These are phyloP conservation scores for Nothophaeocryptopus gaeumannii DNA, from an alignment of 2,329 filamentous ascomycete genomes.

Conservation along the genomic window DNA sequence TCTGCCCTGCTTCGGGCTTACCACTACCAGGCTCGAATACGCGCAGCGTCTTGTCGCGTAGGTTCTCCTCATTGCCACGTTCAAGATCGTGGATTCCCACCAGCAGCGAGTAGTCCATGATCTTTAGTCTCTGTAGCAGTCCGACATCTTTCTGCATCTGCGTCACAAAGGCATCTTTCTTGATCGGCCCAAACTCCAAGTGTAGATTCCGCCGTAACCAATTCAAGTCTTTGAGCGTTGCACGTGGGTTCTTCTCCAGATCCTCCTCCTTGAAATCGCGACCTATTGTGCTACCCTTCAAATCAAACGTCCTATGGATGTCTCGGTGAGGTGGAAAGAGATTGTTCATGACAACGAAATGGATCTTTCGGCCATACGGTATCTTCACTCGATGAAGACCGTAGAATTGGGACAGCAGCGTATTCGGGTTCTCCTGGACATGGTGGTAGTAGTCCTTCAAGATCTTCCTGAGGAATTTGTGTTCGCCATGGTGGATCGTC, in stretches of 20 bases:
- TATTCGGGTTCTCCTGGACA: conserved; percentile 90
- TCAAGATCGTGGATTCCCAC: conserved; percentile 89
- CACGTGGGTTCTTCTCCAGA: conserved; percentile 81
- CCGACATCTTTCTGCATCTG: conserved; percentile 86
- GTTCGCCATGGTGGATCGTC: conserved; percentile 94
- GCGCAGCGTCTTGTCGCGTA: conserved; percentile 83
- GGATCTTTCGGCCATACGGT: conserved; percentile 95
- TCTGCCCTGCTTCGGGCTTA: conserved; percentile 33
- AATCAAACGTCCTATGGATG: conserved; percentile 93
- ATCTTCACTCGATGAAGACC: conserved; percentile 97
- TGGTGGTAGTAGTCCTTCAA: conserved; percentile 91
- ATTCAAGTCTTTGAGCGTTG: conserved; percentile 94
- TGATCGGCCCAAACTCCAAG: conserved; percentile 82
- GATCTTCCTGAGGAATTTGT: conserved; percentile 80
- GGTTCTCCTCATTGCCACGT: conserved; percentile 90
- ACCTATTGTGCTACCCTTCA: conserved; percentile 94
- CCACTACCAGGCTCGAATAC: conserved; percentile 88
- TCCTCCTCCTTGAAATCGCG: conserved; percentile 88
- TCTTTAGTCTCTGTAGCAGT: conserved; percentile 80
- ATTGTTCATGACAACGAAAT: conserved; percentile 99
- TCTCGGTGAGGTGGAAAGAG: conserved; percentile 95
- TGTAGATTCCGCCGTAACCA: conserved; percentile 85
- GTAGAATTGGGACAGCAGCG: conserved; percentile 95
- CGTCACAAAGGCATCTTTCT: conserved; percentile 82
- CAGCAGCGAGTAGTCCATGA: conserved; percentile 98